Evolutionary conservation across 2,329 filamentous ascomycete genomes (phyloP).

Genomic region (Teratosphaeria destructans): DNA sequence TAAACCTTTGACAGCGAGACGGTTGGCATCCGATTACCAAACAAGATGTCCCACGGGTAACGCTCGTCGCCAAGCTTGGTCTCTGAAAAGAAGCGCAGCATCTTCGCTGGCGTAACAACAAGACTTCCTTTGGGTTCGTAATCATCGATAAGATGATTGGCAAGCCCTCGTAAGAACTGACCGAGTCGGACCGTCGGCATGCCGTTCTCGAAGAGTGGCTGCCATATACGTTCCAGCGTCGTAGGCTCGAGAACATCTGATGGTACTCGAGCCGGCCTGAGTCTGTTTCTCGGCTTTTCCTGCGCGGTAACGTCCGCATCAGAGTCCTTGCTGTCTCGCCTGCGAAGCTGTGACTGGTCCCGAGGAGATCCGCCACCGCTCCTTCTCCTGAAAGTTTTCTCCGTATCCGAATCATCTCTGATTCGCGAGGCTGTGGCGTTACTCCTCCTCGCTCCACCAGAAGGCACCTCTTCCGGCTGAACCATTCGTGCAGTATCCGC

Average conservation of each 20-base stretch:
- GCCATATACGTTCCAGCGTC: slow-evolving; percentile 64
- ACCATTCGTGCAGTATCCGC: slow-evolving; percentile 13
- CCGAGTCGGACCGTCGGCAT: slow-evolving; percentile 57
- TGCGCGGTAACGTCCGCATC: slow-evolving; percentile 5
- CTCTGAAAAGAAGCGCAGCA: slow-evolving; percentile 61
- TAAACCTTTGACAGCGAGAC: slow-evolving; percentile 36
- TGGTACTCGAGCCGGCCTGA: slow-evolving; percentile 3
- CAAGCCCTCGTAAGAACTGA: slow-evolving; percentile 63
- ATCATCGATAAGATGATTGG: slow-evolving; percentile 61
- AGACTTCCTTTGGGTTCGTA: slow-evolving; percentile 57
- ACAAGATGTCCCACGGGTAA: slow-evolving; percentile 51
- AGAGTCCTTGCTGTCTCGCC: slow-evolving; percentile 9
- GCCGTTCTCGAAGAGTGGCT: slow-evolving; percentile 59
- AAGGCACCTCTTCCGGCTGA: slow-evolving; percentile 4
- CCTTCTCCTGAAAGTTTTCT: neutral
- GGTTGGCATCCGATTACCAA: slow-evolving; percentile 33
- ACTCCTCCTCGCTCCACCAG: slow-evolving; percentile 7
- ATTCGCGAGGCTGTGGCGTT: slow-evolving; percentile 8
- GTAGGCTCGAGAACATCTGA: slow-evolving; percentile 37
- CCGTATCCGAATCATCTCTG: neutral
- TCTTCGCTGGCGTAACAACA: slow-evolving; percentile 65
- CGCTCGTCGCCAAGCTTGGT: slow-evolving; percentile 55
- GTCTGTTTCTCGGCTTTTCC: slow-evolving; percentile 2
- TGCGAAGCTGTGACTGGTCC: slow-evolving; percentile 1
- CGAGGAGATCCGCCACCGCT: neutral